Percentiles rank a stretch among this genome's conserved stretches.
Conservation (phyloP, 1,139 yeast species). For the Nematodospora anomalae region DNA sequence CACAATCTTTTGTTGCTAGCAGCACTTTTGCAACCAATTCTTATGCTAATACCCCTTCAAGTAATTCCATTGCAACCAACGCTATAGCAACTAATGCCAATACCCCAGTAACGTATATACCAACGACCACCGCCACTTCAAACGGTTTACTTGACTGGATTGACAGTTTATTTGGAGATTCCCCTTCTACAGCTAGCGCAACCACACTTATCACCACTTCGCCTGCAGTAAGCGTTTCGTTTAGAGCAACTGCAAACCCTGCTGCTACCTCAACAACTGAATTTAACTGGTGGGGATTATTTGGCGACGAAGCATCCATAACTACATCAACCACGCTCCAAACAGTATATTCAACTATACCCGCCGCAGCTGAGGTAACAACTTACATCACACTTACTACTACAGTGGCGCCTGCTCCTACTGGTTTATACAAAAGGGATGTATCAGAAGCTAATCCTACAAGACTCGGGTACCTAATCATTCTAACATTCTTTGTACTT, state of each 20-base stretch:
- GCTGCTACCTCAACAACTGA: not conserved
- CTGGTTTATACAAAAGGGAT: slow-evolving; percentile 11
- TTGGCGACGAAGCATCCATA: slow-evolving; percentile 3
- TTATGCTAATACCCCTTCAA: not conserved
- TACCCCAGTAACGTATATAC: no score
- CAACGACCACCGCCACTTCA: slow-evolving; percentile 1
- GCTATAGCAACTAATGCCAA: not conserved
- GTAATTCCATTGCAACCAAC: not conserved
- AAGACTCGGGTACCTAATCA: slow-evolving; percentile 5
- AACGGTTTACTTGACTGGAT: slow-evolving; percentile 6
- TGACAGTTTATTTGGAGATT: slow-evolving; percentile 4
- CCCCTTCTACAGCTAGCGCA: slow-evolving; percentile 1
- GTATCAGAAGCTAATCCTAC: slow-evolving; percentile 4
- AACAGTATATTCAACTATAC: slow-evolving; percentile 9
- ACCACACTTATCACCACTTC: not conserved
- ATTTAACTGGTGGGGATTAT: slow-evolving; percentile 6
- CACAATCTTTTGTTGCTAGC: no score
- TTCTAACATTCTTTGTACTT: slow-evolving; percentile 8
- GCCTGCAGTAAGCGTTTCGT: no score
- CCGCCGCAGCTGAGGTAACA: slow-evolving; percentile 10
- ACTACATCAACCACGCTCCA: slow-evolving; percentile 9
- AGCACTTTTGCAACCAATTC: not conserved
- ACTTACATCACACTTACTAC: slow-evolving; percentile 13
- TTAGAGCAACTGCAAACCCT: not conserved
- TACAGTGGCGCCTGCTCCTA: slow-evolving; percentile 9